Percentiles rank a stretch among this genome's conserved stretches.
Evolutionary conservation across 164 flowering plant species (phyloP).

Genomic region (Litsea cubeba): DNA sequence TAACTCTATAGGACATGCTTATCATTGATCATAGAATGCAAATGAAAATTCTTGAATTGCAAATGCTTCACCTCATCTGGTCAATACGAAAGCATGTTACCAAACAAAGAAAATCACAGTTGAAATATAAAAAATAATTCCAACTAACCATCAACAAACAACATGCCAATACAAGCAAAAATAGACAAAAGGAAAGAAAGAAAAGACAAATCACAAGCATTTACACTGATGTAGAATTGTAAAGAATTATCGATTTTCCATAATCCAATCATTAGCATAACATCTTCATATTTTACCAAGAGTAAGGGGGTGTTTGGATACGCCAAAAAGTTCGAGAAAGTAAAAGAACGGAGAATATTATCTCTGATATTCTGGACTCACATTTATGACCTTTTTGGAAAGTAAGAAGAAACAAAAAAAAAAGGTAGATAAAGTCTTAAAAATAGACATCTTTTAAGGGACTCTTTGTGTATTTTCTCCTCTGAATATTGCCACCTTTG

Average conservation of each 20-base stretch:
- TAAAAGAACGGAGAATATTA: no score
- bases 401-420: background rate
- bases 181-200: background rate
- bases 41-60: background rate
- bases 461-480: no score
- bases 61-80: background rate
- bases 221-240: no score
- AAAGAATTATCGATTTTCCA: background rate
- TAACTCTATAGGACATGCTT: background rate
- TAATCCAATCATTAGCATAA: background rate
- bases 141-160: background rate
- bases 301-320: no score
- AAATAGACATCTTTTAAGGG: no score
- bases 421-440: background rate
- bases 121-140: background rate
- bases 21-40: background rate
- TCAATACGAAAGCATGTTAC: background rate
- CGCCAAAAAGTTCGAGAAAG: no score
- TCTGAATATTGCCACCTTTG: no score
- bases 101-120: background rate
- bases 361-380: no score
- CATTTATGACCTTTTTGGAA: background rate
- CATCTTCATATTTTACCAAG: conserved; percentile 1
- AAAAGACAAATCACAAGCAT: background rate
- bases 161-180: background rate